phyloP scores from a whole-genome alignment of 2,329 filamentous ascomycete species.

The Fusarium sp. region DNA sequence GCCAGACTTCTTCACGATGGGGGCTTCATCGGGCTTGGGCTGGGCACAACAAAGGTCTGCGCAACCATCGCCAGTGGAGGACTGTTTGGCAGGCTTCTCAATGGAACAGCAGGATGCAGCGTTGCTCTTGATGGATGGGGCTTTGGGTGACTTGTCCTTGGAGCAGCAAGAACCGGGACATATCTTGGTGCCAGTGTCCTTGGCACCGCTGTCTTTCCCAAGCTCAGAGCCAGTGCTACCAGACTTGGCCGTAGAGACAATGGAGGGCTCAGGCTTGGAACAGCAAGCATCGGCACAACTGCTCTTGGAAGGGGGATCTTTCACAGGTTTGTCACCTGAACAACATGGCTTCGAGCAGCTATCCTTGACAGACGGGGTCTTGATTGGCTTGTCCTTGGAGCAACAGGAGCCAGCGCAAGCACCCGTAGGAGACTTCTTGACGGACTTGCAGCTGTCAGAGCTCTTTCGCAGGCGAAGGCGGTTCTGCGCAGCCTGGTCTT shows the following conservation, averaged over 20 bases:
- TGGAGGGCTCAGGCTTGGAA: background rate
- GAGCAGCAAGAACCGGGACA: slow-evolving; percentile 22
- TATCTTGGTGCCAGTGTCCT: background rate
- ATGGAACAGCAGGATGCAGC: slow-evolving; percentile 1
- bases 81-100: background rate
- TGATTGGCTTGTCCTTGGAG: slow-evolving; percentile 3
- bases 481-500: slow-evolving; percentile 22
- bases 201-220: background rate
- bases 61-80: background rate
- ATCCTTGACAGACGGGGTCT: background rate
- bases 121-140: background rate
- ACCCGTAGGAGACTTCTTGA: background rate
- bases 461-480: slow-evolving; percentile 21
- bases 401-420: slow-evolving; percentile 33
- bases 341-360: slow-evolving; percentile 13
- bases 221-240: background rate
- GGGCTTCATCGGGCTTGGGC: background rate
- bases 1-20: background rate
- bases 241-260: background rate
- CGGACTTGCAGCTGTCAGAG: slow-evolving; percentile 20
- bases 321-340: background rate
- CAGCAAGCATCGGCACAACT: background rate
- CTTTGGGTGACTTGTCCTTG: background rate
- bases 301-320: background rate
- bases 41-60: background rate